These are phyloP conservation scores for Tuctoria greenei DNA, from an alignment of 176 grass and related monocot species.

Conservation along the genomic window DNA sequence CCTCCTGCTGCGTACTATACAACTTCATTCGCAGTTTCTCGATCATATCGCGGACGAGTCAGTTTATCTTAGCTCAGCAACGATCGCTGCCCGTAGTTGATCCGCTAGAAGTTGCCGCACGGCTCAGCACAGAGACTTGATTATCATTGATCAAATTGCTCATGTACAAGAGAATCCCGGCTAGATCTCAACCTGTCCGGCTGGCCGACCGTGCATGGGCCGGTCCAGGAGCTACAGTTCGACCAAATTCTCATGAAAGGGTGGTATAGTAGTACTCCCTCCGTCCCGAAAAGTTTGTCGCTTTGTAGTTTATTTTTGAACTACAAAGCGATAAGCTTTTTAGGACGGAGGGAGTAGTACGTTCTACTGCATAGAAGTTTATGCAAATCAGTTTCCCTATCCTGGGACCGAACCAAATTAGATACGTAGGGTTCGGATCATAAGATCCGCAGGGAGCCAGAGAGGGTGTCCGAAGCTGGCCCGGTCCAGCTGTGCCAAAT, in stretches of 20 bases:
- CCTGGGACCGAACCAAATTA: constrained; percentile 40
- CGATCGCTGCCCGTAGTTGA: background rate
- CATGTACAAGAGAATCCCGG: background rate
- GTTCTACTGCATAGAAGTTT: constrained; percentile 19
- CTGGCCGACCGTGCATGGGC: constrained; percentile 16
- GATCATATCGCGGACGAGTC: background rate
- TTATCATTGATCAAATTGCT: background rate
- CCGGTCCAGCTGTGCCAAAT: constrained; percentile 18
- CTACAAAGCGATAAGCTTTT: no score
- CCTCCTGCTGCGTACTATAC: background rate
- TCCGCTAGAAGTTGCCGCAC: background rate
- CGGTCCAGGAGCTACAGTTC: constrained; percentile 17
- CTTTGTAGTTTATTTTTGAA: no score
- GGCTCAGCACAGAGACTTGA: background rate
- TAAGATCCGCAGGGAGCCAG: constrained; percentile 8
- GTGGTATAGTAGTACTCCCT: no score
- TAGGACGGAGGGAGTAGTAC: no score
- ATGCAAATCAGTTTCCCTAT: constrained; percentile 29
- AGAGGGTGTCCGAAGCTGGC: constrained; percentile 14
- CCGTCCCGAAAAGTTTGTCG: no score
- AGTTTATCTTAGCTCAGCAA: background rate
- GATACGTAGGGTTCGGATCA: constrained; percentile 33
- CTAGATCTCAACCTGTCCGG: constrained; percentile 2
- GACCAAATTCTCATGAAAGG: background rate
- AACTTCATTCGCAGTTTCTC: background rate